phyloP scores from a whole-genome alignment of 2,329 filamentous ascomycete species.

The Verruconis gallopava region DNA sequence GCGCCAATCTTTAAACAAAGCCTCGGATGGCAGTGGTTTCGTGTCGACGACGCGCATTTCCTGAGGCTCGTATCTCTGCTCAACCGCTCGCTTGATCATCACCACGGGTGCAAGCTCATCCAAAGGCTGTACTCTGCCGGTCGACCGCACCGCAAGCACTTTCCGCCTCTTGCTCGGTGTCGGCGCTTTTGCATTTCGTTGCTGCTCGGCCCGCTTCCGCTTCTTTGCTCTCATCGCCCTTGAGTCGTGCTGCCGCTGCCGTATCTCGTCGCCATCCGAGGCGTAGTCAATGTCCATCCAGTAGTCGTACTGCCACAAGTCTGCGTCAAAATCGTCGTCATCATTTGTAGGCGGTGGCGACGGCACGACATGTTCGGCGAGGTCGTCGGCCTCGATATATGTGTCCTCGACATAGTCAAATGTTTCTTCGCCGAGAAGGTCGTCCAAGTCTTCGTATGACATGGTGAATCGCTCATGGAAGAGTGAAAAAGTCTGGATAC shows the following conservation, averaged over 20 bases:
- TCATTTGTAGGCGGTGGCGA: conserved; percentile 27
- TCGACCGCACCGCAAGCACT: background rate
- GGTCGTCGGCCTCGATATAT: conserved; percentile 25
- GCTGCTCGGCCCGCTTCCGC: conserved; percentile 13
- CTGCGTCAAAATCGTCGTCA: conserved; percentile 30
- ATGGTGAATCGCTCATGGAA: too few species aligned
- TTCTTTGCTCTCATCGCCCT: conserved; percentile 10
- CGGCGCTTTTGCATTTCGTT: background rate
- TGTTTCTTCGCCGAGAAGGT: conserved; percentile 4
- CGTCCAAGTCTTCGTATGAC: conserved; percentile 4
- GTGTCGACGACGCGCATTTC: background rate
- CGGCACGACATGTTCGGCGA: conserved; percentile 34
- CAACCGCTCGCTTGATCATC: conserved; percentile 2
- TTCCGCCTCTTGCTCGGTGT: conserved; percentile 8
- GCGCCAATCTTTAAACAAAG: conserved; percentile 34
- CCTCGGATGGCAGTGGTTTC: conserved; percentile 19
- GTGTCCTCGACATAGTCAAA: conserved; percentile 10
- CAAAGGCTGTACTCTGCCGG: background rate
- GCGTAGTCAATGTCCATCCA: conserved; percentile 36
- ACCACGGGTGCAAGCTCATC: conserved; percentile 3
- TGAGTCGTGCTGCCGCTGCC: conserved; percentile 9
- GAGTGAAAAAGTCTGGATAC: too few species aligned
- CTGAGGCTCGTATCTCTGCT: background rate
- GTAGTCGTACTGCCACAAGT: conserved; percentile 27
- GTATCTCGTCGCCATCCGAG: conserved; percentile 32